Conservation (phyloP, 1,284 basidiomycete genomes). For the Ceratobasidium theobromae region DNA sequence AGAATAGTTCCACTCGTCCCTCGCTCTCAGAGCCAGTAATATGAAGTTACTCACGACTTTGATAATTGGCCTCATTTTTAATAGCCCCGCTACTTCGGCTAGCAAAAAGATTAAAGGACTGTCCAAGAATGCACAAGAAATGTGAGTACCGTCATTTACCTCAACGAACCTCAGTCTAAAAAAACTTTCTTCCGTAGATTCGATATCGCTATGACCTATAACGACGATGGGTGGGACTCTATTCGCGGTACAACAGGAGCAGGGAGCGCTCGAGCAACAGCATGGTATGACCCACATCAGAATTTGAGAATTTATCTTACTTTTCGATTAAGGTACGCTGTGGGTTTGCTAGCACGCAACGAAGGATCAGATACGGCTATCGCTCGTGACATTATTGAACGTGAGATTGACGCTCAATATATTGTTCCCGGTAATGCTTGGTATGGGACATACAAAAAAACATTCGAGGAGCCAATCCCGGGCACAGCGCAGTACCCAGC, state of each 20-base stretch:
- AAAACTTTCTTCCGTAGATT: neutral
- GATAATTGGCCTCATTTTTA: neutral
- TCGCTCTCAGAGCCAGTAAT: neutral
- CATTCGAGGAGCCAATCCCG: conserved; percentile 19
- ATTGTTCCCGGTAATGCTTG: conserved; percentile 15
- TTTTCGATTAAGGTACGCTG: conserved; percentile 2
- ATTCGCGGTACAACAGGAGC: conserved; percentile 13
- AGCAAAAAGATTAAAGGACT: conserved; percentile 6
- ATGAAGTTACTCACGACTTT: neutral
- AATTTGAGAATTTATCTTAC: neutral
- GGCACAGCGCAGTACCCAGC: conserved; percentile 23
- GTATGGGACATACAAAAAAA: conserved; percentile 26
- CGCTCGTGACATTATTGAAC: conserved; percentile 9
- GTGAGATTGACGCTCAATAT: conserved; percentile 20
- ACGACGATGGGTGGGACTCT: conserved; percentile 21
- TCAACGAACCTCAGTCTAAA: neutral
- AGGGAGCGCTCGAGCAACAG: conserved; percentile 17
- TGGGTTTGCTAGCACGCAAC: conserved; percentile 18
- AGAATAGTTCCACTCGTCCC: neutral
- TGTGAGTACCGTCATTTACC: neutral
- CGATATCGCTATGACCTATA: conserved; percentile 21
- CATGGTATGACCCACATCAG: neutral
- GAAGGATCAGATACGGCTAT: conserved; percentile 2
- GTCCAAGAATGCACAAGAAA: conserved; percentile 11
- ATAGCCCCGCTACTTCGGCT: neutral